phyloP scores from a whole-genome alignment of 2,329 filamentous ascomycete species.

The Knoxdaviesia proteae region DNA sequence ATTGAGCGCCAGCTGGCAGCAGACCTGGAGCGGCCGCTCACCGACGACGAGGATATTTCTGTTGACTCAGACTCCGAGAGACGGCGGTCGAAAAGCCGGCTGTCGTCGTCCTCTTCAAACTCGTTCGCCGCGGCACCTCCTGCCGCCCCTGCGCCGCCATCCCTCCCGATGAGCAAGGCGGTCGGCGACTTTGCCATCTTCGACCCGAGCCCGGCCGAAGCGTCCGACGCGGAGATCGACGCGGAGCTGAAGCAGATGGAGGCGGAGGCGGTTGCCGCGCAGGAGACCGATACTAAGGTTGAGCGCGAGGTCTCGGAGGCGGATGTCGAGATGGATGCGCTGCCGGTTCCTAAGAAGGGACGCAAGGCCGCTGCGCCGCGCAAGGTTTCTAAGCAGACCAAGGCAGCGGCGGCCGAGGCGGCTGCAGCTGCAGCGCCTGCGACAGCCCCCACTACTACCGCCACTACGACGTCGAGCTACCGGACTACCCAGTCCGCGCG shows the following conservation, averaged over 20 bases:
- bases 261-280: conserved; percentile 21
- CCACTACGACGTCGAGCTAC: too few species aligned
- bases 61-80: conserved; percentile 25
- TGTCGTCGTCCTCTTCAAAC: too few species aligned
- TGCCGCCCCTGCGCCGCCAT: not conserved
- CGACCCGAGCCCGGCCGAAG: conserved; percentile 21
- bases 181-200: conserved; percentile 28
- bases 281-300: not conserved
- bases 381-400: conserved; percentile 31
- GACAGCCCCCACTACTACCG: too few species aligned
- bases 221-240: conserved; percentile 26
- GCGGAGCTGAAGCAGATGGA: conserved; percentile 28
- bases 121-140: too few species aligned
- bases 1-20: conserved; percentile 45
- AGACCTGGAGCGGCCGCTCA: conserved; percentile 36
- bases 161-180: not conserved
- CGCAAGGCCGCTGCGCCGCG: conserved; percentile 25
- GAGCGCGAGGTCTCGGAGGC: not conserved
- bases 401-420: conserved; percentile 21
- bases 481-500: too few species aligned
- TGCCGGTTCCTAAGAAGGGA: conserved; percentile 30
- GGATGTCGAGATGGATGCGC: conserved; percentile 13
- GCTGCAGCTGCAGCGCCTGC: conserved; percentile 3
- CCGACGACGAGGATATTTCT: conserved; percentile 28
- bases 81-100: not conserved